These are phyloP conservation scores for Stachybotrys echinatus DNA, from an alignment of 2,329 filamentous ascomycete genomes.

Conservation along the genomic window DNA sequence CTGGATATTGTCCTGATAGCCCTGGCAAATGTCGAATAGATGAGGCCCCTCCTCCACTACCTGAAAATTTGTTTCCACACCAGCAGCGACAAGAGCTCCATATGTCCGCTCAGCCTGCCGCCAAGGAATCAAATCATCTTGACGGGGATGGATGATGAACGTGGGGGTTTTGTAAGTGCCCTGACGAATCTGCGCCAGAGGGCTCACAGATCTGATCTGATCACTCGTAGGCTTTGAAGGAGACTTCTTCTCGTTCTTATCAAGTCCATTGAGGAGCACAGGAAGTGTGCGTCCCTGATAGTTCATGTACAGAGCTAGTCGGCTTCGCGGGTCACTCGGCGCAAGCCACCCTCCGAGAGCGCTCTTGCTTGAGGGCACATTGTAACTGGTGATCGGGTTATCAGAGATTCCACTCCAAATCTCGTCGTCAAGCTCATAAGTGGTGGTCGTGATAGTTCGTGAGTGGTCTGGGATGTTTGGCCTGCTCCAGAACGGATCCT, in stretches of 20 bases:
- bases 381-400: slow-evolving; percentile 14
- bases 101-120: slow-evolving; percentile 16
- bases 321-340: slow-evolving; percentile 24
- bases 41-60: background rate
- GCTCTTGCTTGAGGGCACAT: background rate
- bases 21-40: background rate
- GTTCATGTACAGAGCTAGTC: slow-evolving; percentile 35
- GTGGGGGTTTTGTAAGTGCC: slow-evolving; percentile 25
- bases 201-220: slow-evolving; percentile 17
- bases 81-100: slow-evolving; percentile 7
- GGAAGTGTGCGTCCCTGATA: slow-evolving; percentile 31
- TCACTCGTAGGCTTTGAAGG: slow-evolving; percentile 3
- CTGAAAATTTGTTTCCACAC: background rate
- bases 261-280: slow-evolving; percentile 24
- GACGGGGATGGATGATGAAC: slow-evolving; percentile 22
- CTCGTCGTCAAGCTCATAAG: slow-evolving; percentile 15
- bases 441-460: background rate
- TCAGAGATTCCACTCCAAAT: slow-evolving; percentile 16
- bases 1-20: background rate
- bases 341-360: slow-evolving; percentile 14
- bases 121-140: slow-evolving; percentile 28
- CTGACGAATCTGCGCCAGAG: slow-evolving; percentile 21
- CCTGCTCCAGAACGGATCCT: slow-evolving; percentile 16
- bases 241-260: slow-evolving; percentile 3
- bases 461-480: slow-evolving; percentile 12